Base-by-base conservation (phyloP, 2,329 filamentous ascomycete genomes). In the Alternaria triticimaculans region DNA sequence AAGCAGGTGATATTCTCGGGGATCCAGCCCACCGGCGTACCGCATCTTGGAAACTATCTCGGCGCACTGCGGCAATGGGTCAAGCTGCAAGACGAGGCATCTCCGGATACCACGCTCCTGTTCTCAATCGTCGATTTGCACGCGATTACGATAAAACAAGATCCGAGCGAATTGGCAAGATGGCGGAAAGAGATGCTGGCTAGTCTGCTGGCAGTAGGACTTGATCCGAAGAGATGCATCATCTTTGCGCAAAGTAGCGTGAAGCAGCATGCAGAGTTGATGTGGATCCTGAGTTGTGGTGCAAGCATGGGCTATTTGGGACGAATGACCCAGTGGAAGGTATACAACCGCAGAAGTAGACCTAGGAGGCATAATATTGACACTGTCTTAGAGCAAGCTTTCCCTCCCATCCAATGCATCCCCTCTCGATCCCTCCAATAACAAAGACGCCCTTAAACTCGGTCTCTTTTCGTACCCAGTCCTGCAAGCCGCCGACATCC, bases 321-420 rank as follows among this genome's bases (percentile, higher is more conserved):
- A 10, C 87, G 96, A n/a, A 99, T 99, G 96, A 98, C 96, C 26
- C 96, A 98, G 80, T 99, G 96, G 94, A 99, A 99, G 89, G 93
- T 93, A 76, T 43, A n/a, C 15, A 14, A 28, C 5, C 14, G n/a
- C 28, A 3, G 46, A 28, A 15, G 5, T 33, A 33, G 8, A 28
- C 23, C 45, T 5, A 6, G 15, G 26, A 26, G 20, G 41, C 46
- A 30, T 3, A 25, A 33, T 49, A 5, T 57, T 65, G 43, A 63
- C 54, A 12, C 43, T 33, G 15, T 25, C 56, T 9, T 10, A 76
- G 74, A 92, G 88, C 79, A 97, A 96, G 80, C 82, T 96, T 18
- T 84, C 89, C 20, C 79, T 94, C 20, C 81, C 86, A 10, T 84
- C 90, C 20, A 83, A 88, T 61, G 84, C 87, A 3, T 86, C 84